Conservation (phyloP, 2,329 filamentous ascomycete species). For the Aschersonia sp. region DNA sequence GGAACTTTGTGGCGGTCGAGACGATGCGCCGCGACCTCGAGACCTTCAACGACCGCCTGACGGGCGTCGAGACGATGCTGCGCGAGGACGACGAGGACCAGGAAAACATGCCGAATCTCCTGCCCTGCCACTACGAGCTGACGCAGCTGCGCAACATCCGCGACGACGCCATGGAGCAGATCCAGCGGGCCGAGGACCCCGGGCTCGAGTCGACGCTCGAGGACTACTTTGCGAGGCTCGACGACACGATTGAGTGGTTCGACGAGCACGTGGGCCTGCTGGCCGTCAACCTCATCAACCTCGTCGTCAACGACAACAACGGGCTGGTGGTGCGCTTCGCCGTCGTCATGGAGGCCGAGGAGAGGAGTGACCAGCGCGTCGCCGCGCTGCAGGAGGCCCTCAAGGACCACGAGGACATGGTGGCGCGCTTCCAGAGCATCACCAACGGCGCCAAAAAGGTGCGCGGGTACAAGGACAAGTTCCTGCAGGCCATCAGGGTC, state of each 20-base stretch:
- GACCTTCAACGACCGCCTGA: conserved; percentile 67
- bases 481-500: conserved; percentile 63
- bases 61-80: conserved; percentile 63
- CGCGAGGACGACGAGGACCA: conserved; percentile 70
- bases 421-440: conserved; percentile 85
- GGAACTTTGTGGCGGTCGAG: conserved; percentile 90
- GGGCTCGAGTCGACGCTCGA: conserved; percentile 70
- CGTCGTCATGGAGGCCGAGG: conserved; percentile 85
- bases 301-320: conserved; percentile 76
- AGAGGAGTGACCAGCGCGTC: conserved; percentile 89
- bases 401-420: conserved; percentile 90
- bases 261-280: conserved; percentile 85
- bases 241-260: conserved; percentile 84
- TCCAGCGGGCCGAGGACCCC: conserved; percentile 57
- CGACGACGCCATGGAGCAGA: conserved; percentile 94
- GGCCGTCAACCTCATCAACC: conserved; percentile 76
- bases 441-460: conserved; percentile 84
- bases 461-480: conserved; percentile 94
- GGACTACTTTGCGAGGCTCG: conserved; percentile 77
- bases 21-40: conserved; percentile 86
- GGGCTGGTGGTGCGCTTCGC: conserved; percentile 83
- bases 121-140: conserved; percentile 82
- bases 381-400: conserved; percentile 86
- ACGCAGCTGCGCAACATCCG: conserved; percentile 85
- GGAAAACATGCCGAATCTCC: conserved; percentile 82